Percentiles rank a stretch among this genome's conserved stretches.
These are phyloP conservation scores for Arthrobotrys pseudoclavata DNA, from an alignment of 2,329 filamentous ascomycete species.

Conservation along the genomic window DNA sequence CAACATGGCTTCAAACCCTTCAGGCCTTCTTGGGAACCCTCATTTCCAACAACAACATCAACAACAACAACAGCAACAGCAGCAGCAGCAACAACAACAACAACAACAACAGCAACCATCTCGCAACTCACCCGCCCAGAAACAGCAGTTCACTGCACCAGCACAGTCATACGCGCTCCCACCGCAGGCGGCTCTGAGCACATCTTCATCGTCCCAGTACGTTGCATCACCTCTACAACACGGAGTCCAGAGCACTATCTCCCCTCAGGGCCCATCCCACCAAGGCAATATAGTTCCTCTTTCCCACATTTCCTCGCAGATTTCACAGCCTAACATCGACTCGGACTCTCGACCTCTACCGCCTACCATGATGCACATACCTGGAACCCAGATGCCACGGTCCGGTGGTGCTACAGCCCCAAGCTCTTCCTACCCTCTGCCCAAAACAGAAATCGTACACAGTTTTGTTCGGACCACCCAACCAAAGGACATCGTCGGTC, in stretches of 20 bases:
- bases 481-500: constrained; percentile 81
- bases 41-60: constrained; percentile 38
- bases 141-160: constrained; percentile 79
- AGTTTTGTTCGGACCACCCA: constrained; percentile 86
- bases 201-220: constrained; percentile 68
- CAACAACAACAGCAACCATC: constrained; percentile 15
- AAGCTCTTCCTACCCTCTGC: constrained; percentile 65
- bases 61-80: constrained; percentile 2
- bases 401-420: constrained; percentile 70
- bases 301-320: constrained; percentile 78
- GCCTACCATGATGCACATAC: constrained; percentile 77
- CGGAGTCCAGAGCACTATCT: constrained; percentile 5
- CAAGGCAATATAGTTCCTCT: constrained; percentile 65
- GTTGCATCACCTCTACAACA: constrained; percentile 66
- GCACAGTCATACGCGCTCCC: constrained; percentile 76
- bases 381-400: constrained; percentile 76
- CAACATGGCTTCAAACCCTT: constrained; percentile 42
- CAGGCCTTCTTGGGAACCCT: constrained; percentile 28
- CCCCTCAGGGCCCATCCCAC: constrained; percentile 22
- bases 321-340: constrained; percentile 77
- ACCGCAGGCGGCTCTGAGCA: constrained; percentile 71
- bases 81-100: not conserved
- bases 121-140: constrained; percentile 67
- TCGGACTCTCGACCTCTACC: constrained; percentile 74
- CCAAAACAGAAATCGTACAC: constrained; percentile 79